Base-by-base conservation (phyloP, 257 asterid genomes). In the Sherardia arvensis region DNA sequence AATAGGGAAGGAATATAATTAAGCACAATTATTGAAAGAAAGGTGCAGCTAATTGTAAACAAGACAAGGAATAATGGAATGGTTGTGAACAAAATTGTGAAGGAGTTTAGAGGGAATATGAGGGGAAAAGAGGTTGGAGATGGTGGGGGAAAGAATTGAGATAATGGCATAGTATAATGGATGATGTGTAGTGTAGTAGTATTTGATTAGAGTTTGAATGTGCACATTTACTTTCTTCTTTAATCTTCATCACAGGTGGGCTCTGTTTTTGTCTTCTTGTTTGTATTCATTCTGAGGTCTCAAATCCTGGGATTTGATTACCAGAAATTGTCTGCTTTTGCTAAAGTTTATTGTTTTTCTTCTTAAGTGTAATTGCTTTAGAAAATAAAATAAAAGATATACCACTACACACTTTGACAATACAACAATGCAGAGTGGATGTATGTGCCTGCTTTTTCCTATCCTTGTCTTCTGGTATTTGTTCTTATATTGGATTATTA, bases 201-300 rank as follows among this genome's bases (percentile, higher is more conserved):
- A 59, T 38, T 57, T 64, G 60, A 60, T 60, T 54, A 55, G 64
- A 9, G 63, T 29, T 38, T 56, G 70, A 53, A 61, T 34, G 12
- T 17, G 76, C 28, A 61, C 29, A 36, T 23, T 40, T 30, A 27
- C 67, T 55, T 67, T 68, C 20, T 14, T 51, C 22, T 73, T 67
- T 43, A 43, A 43, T 68, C 60, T 49, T 30, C 20, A 30, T 21
- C 20, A 33, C 8, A 45, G 70, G 74, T 64, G 70, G 78, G 67
- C 70, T 33, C 66, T 47, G 61, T 62, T 54, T 36, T 73, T 68
- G 73, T 73, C 70, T 33, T 49, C 59, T 68, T 68, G 67, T 33
- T 73, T 71, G 65, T 59, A 66, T 49, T 8, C 23, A 23, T 34
- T n/a, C 48, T 32, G 22, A 30, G 22, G 34, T 21, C 51, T 65